These are phyloP conservation scores for Flammula alnicola DNA, from an alignment of 1,284 basidiomycete genomes.

Conservation along the genomic window DNA sequence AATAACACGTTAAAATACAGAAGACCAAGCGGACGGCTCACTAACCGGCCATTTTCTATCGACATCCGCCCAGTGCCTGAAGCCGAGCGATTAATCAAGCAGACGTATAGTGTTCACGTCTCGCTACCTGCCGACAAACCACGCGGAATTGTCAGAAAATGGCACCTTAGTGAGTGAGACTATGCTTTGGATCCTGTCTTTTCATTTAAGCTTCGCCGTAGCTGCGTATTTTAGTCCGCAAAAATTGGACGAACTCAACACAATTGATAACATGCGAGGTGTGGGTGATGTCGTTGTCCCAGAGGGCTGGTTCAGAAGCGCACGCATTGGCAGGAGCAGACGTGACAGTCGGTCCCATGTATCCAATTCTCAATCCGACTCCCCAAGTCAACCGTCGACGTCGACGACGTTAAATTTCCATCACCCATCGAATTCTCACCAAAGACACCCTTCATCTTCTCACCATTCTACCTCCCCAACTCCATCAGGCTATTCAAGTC, in stretches of 20 bases:
- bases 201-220: conserved; percentile 30
- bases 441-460: conserved; percentile 20
- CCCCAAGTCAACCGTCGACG: conserved; percentile 22
- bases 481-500: conserved; percentile 27
- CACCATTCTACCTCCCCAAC: conserved; percentile 24
- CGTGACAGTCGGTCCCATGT: conserved; percentile 50
- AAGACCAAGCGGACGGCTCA: conserved; percentile 24
- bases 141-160: conserved; percentile 70
- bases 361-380: conserved; percentile 27
- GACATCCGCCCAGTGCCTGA: conserved; percentile 46
- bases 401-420: conserved; percentile 25
- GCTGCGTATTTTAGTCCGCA: conserved; percentile 83
- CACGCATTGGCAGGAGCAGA: conserved; percentile 67
- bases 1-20: conserved; percentile 16
- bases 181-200: conserved; percentile 3
- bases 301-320: conserved; percentile 76
- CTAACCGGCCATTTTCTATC: conserved; percentile 33
- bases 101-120: conserved; percentile 83
- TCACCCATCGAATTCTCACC: conserved; percentile 24
- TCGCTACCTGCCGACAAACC: conserved; percentile 68
- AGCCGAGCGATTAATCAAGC: conserved; percentile 72
- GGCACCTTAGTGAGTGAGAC: conserved; percentile 74
- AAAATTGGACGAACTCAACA: conserved; percentile 66
- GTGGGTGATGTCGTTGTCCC: conserved; percentile 69
- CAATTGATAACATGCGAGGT: conserved; percentile 66